These are phyloP conservation scores for Triticum timopheevii DNA, from an alignment of 176 grass and related monocot genomes.

Conservation along the genomic window DNA sequence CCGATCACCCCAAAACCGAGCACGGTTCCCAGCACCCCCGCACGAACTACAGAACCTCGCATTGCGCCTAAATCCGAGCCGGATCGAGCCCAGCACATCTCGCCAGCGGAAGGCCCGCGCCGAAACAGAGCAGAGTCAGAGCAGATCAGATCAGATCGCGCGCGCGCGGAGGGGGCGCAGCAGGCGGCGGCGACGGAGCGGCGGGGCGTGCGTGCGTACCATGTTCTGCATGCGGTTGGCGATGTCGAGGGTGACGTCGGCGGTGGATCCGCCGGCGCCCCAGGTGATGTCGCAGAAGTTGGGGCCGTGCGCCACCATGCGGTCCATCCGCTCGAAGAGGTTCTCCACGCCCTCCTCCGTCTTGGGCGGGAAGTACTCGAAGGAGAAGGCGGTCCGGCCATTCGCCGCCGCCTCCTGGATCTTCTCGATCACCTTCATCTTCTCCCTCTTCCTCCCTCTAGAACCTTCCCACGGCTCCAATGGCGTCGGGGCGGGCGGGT, in stretches of 20 bases:
- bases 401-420: conserved; percentile 43
- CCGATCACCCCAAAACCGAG: not conserved
- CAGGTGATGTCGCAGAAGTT: conserved; percentile 95
- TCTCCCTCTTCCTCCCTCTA: not conserved
- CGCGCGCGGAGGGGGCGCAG: not conserved
- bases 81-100: not conserved
- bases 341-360: conserved; percentile 90
- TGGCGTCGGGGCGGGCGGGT: conserved; percentile 8
- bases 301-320: conserved; percentile 84
- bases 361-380: conserved; percentile 90
- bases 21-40: not conserved
- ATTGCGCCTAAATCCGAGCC: not conserved
- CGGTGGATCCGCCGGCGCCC: conserved; percentile 91
- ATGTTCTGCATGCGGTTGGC: conserved; percentile 90
- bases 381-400: conserved; percentile 80
- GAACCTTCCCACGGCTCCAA: not conserved
- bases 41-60: not conserved
- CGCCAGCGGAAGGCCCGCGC: not conserved
- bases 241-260: conserved; percentile 88
- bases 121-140: not conserved
- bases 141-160: conserved; percentile 42
- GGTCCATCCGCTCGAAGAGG: conserved; percentile 90
- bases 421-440: conserved; percentile 97
- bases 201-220: conserved; percentile 18
- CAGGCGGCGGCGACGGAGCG: not conserved